Percentiles rank a stretch among this genome's conserved stretches.
Evolutionary conservation across 768 basidiomycete species (phyloP).

Genomic region (Kwoniella dendrophila): DNA sequence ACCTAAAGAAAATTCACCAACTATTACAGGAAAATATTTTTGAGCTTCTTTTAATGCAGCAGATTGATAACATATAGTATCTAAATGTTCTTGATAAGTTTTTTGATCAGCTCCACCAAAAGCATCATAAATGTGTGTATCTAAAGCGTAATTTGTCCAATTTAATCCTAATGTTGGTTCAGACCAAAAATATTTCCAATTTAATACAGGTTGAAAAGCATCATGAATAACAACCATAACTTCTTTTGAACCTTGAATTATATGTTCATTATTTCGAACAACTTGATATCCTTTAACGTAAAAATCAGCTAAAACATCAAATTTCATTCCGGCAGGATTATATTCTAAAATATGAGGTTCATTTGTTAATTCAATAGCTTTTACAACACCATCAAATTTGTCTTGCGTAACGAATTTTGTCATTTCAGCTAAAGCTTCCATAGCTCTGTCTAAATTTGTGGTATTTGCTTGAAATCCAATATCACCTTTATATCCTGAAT

Average conservation of each 20-base stretch:
- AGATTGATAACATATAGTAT: conserved; percentile 33
- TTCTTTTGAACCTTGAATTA: conserved; percentile 31
- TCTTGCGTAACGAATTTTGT: conserved; percentile 38
- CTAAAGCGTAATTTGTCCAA: conserved; percentile 49
- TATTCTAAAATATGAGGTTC: conserved; percentile 47
- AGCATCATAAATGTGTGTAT: conserved; percentile 49
- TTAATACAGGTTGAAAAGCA: conserved; percentile 44
- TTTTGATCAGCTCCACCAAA: conserved; percentile 28
- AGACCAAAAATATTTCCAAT: conserved; percentile 47
- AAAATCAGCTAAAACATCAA: conserved; percentile 35
- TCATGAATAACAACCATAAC: conserved; percentile 51
- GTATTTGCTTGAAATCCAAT: conserved; percentile 31
- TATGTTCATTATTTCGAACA: conserved; percentile 38
- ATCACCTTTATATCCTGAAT: conserved; percentile 37
- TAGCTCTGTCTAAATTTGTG: conserved; percentile 43
- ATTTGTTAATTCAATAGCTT: conserved; percentile 42
- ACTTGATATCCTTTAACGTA: conserved; percentile 41
- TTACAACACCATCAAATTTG: conserved; percentile 47
- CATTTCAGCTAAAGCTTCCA: conserved; percentile 45
- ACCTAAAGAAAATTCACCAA: conserved; percentile 49
- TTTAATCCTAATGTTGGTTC: conserved; percentile 29
- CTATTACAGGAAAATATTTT: conserved; percentile 38
- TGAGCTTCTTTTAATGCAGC: conserved; percentile 34
- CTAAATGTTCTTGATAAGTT: conserved; percentile 43
- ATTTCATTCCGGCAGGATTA: conserved; percentile 39